phyloP scores from a whole-genome alignment of 2,329 filamentous ascomycete genomes.

The Nannizziopsis arthrosporioides region DNA sequence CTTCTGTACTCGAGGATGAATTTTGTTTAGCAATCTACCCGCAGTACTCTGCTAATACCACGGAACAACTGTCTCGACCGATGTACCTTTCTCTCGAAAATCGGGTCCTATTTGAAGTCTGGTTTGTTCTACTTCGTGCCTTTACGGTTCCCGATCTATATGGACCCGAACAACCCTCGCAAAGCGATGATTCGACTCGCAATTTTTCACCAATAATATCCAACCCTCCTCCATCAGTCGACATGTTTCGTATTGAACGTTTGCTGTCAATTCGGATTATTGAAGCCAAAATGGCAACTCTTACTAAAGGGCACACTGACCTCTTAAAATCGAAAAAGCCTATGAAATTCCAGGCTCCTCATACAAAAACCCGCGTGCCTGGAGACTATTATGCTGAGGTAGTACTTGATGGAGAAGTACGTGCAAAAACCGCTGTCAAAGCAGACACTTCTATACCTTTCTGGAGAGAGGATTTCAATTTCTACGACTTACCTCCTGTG shows the following conservation, averaged over 20 bases:
- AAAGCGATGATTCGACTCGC: constrained; percentile 34
- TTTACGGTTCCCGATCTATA: constrained; percentile 91
- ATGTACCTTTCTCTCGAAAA: constrained; percentile 82
- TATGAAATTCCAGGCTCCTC: constrained; percentile 22
- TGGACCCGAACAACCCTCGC: constrained; percentile 43
- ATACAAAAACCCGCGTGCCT: constrained; percentile 18
- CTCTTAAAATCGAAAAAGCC: constrained; percentile 25
- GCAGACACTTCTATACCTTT: constrained; percentile 36
- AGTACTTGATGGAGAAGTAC: constrained; percentile 38
- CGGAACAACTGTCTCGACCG: constrained; percentile 67
- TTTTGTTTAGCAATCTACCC: constrained; percentile 94
- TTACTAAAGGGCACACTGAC: constrained; percentile 25
- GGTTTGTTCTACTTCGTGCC: constrained; percentile 82
- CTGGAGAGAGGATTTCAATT: constrained; percentile 40
- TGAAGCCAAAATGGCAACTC: constrained; percentile 46
- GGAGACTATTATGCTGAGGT: constrained; percentile 41
- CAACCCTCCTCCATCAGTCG: constrained; percentile 32
- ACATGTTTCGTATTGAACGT: constrained; percentile 57
- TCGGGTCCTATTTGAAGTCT: constrained; percentile 86
- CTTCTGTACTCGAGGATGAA: constrained; percentile 81
- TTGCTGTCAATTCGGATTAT: constrained; percentile 48
- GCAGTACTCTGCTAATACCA: constrained; percentile 68
- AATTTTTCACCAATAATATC: constrained; percentile 21
- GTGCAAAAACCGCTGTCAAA: constrained; percentile 40
- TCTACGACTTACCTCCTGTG: constrained; percentile 38